Conservation (phyloP, 768 basidiomycete genomes). For the Myochromella boudieri region DNA sequence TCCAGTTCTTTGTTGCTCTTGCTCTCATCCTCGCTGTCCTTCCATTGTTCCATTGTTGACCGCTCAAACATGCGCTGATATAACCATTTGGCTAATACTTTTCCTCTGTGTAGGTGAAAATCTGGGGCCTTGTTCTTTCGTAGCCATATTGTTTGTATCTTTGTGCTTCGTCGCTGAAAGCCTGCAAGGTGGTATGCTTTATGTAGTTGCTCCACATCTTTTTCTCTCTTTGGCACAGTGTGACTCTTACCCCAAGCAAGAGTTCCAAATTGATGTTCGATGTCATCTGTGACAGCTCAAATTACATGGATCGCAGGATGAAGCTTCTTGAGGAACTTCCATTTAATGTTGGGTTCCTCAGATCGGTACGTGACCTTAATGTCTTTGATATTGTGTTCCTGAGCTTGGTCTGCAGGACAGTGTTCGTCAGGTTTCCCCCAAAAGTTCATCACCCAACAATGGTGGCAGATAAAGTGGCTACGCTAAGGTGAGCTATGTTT, state of each 20-base stretch:
- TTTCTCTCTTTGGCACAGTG: conserved; percentile 20
- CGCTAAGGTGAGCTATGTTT: too few relatives aligned
- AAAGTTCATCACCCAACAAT: conserved; percentile 23
- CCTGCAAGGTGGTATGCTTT: conserved; percentile 15
- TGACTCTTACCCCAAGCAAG: conserved; percentile 24
- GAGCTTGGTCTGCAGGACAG: conserved; percentile 17
- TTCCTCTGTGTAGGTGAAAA: background rate
- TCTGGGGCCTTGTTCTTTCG: background rate
- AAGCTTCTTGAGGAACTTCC: conserved; percentile 30
- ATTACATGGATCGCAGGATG: conserved; percentile 32
- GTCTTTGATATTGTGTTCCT: conserved; percentile 23
- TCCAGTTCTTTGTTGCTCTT: too few relatives aligned
- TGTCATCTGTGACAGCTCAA: conserved; percentile 18
- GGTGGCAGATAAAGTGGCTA: conserved; percentile 16
- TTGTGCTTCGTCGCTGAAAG: conserved; percentile 18
- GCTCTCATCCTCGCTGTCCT: background rate
- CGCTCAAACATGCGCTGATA: background rate
- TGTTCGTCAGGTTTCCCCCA: conserved; percentile 7
- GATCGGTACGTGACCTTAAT: conserved; percentile 26
- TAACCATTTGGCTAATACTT: background rate
- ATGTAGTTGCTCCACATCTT: conserved; percentile 17
- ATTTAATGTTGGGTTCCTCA: conserved; percentile 29
- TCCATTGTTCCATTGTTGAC: background rate
- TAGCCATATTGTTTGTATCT: conserved; percentile 10
- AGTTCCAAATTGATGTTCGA: conserved; percentile 28